phyloP scores from a whole-genome alignment of 352 stramenopile species.

The Pythium rishiriense region DNA sequence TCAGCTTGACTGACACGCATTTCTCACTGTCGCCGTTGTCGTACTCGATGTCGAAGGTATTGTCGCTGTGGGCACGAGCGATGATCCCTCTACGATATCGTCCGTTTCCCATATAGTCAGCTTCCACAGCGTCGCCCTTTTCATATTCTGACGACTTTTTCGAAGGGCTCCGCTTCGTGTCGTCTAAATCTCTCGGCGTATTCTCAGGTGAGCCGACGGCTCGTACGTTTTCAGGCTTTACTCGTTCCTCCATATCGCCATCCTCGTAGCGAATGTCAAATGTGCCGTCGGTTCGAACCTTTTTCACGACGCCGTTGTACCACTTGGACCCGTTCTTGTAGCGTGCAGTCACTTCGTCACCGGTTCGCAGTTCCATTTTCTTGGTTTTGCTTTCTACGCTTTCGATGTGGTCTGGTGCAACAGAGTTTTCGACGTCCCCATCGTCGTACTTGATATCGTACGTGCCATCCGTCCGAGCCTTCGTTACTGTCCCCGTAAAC shows the following conservation, averaged over 20 bases:
- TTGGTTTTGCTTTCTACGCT: constrained; percentile 3
- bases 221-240: constrained; percentile 28
- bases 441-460: constrained; percentile 77
- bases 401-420: constrained; percentile 13
- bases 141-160: constrained; percentile 23
- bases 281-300: constrained; percentile 50
- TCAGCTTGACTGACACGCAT: background rate
- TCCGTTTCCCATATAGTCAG: constrained; percentile 40
- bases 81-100: constrained; percentile 57
- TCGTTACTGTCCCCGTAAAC: constrained; percentile 56
- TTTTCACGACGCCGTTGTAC: constrained; percentile 62
- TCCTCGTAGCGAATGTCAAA: constrained; percentile 57
- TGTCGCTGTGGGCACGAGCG: constrained; percentile 41
- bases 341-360: constrained; percentile 29
- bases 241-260: constrained; percentile 45
- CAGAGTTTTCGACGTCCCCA: constrained; percentile 45
- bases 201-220: constrained; percentile 1
- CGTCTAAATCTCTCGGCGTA: background rate
- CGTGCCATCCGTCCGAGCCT: constrained; percentile 50
- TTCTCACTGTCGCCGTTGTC: constrained; percentile 52
- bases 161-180: constrained; percentile 3
- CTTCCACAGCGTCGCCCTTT: constrained; percentile 46
- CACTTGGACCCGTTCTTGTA: constrained; percentile 39
- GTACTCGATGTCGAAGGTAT: constrained; percentile 63
- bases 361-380: constrained; percentile 17